Base-by-base conservation (phyloP, 495 filamentous ascomycete species). In the Aspergillus indologenus region DNA sequence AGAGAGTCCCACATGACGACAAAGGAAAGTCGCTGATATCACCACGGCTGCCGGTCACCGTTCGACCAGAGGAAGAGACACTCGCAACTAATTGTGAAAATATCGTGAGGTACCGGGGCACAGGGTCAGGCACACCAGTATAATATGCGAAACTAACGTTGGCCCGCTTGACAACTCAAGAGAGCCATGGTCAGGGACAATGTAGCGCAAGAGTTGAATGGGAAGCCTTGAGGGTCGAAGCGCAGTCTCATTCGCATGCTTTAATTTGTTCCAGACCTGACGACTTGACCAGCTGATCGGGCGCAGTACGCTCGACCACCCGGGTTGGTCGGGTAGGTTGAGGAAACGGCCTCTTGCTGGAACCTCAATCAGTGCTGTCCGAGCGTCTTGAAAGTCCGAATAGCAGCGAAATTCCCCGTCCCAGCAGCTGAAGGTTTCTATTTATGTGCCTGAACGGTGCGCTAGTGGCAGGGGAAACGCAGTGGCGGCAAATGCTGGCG, bases 1-100 rank as follows among this genome's bases (percentile, higher is more conserved):
- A 75, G 59, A 7, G 50, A 53, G 54, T 53, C 19, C 6, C 44
- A 40, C 45, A 58, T 51, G 14, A 3, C 40, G 46, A 5, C 46
- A 45, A 14, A 59, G 52, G 19, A 42, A 20, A 18, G 40, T 34
- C 34, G 45, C 34, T 40, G 34, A 15, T 40, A 40, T 40, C 34
- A 40, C 34, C 34, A 40, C 34, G 34, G 34, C 5, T 14, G 34
- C 34, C 34, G 34, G 34, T 40, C 34, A 40, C 34, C 5, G 34
- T 11, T 14, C 12, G 34, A 40, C 34, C 2, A 40, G 34, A 40
- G 34, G 34, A 11, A 8, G 34, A 15, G 12, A 40, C 12, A 40
- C 7, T 8, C 12, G 34, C 34, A 15, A 15, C 2, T 4, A 15
- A 40, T 40, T 11, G 34, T 40, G 26, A 29, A 40, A 15, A 7